These are phyloP conservation scores for Fremontodendron californicum DNA, from an alignment of 345 rosid species.

Conservation along the genomic window DNA sequence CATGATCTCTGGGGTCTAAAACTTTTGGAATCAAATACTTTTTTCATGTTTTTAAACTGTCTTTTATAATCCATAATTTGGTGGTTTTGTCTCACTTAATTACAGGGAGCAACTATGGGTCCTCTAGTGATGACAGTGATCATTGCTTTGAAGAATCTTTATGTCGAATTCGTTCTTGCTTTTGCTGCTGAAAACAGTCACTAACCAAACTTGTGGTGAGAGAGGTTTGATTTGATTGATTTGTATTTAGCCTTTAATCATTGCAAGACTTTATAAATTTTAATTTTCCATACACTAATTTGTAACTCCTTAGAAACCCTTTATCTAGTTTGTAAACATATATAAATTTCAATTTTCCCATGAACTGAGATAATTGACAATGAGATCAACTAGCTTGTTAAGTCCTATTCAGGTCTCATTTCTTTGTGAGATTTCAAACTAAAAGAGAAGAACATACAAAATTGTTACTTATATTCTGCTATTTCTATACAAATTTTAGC, in stretches of 20 bases:
- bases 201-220: background rate
- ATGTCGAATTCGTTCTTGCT: conserved; percentile 10
- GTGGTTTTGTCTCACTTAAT: background rate
- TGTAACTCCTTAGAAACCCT: background rate
- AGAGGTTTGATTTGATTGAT: background rate
- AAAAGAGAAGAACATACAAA: no score
- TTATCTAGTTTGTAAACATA: background rate
- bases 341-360: no score
- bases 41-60: background rate
- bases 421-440: no score
- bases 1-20: background rate
- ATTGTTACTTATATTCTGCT: no score
- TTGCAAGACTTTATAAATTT: background rate
- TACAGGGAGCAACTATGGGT: conserved; percentile 14
- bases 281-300: no score
- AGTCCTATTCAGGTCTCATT: no score
- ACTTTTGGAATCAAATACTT: background rate
- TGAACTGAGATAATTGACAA: no score
- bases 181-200: conserved; percentile 2
- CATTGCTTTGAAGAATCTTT: conserved; percentile 15
- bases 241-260: background rate
- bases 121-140: conserved; percentile 14
- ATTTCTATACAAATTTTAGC: no score
- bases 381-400: no score
- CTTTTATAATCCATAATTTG: background rate